phyloP scores from a whole-genome alignment of 1,284 basidiomycete genomes.

The Moniliophthora roreri region DNA sequence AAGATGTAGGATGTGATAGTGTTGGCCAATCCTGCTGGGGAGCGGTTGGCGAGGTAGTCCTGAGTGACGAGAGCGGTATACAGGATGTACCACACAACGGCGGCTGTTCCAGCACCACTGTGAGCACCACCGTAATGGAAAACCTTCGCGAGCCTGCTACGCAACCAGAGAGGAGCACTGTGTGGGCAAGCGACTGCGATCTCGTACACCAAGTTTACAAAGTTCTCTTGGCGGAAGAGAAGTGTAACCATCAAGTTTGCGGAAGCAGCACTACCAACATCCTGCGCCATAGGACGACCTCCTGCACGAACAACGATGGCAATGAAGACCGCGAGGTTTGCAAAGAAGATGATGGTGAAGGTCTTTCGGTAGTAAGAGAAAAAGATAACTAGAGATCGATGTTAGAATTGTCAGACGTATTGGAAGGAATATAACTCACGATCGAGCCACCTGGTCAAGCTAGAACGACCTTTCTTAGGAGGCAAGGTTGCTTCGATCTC shows the following conservation, averaged over 20 bases:
- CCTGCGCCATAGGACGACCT: constrained; percentile 24
- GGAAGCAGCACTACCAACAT: constrained; percentile 32
- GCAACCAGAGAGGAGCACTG: constrained; percentile 30
- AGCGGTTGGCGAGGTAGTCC: constrained; percentile 24
- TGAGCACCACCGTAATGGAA: constrained; percentile 37
- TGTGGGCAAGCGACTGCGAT: constrained; percentile 30
- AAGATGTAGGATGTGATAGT: constrained; percentile 25
- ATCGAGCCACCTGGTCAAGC: constrained; percentile 17
- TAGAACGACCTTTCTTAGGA: constrained; percentile 13
- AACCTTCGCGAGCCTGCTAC: constrained; percentile 29
- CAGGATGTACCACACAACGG: constrained; percentile 32
- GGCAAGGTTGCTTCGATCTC: constrained; percentile 7
- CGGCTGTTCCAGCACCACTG: constrained; percentile 31
- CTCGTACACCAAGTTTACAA: constrained; percentile 34
- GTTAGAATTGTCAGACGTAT: background rate
- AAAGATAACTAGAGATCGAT: constrained; percentile 29
- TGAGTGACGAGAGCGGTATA: constrained; percentile 30
- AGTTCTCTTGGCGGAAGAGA: constrained; percentile 36
- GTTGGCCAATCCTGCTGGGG: constrained; percentile 20
- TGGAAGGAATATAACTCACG: constrained; percentile 9
- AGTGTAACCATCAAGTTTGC: constrained; percentile 35
- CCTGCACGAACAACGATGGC: constrained; percentile 17
- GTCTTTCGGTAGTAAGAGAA: constrained; percentile 26
- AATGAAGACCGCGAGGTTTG: constrained; percentile 21
- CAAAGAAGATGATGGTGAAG: constrained; percentile 26